These are phyloP conservation scores for Decorospora gaudefroyi DNA, from an alignment of 2,329 filamentous ascomycete genomes.

Conservation along the genomic window DNA sequence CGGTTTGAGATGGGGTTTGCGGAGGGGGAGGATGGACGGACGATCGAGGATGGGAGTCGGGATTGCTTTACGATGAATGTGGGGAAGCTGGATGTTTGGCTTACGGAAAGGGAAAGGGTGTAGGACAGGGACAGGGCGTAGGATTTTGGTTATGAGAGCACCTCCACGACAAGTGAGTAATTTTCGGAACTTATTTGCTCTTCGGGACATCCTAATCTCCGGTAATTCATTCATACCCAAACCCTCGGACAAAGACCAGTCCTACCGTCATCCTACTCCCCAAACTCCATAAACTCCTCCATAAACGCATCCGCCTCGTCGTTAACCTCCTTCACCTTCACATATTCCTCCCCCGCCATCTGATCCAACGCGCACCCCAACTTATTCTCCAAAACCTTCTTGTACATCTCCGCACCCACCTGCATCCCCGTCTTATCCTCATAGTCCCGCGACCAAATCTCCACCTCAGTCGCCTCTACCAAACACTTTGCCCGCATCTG, in stretches of 20 bases:
- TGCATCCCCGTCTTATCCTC: neutral
- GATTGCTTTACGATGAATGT: slow-evolving; percentile 42
- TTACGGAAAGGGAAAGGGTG: neutral
- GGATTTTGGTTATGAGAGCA: neutral
- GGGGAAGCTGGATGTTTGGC: slow-evolving; percentile 35
- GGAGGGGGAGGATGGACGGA: slow-evolving; percentile 30
- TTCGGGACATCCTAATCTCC: too few relatives aligned
- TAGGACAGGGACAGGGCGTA: neutral
- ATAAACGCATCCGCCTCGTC: slow-evolving; percentile 5
- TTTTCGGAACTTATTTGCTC: too few relatives aligned
- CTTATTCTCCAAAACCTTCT: neutral
- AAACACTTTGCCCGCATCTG: neutral
- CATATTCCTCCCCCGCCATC: neutral
- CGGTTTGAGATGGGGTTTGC: slow-evolving; percentile 60
- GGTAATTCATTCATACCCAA: too few relatives aligned
- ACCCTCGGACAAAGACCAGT: slow-evolving; percentile 1
- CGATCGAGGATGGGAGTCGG: slow-evolving; percentile 24
- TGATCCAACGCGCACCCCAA: neutral
- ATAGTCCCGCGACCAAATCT: neutral
- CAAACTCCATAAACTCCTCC: slow-evolving; percentile 11
- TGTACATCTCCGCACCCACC: neutral
- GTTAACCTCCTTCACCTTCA: neutral
- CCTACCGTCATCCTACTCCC: neutral
- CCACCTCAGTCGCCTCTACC: neutral
- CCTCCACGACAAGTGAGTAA: too few relatives aligned